Percentiles rank a stretch among this genome's conserved stretches.
Evolutionary conservation across 1,139 yeast species (phyloP).

Genomic region (Scheffersomyces stambukii): DNA sequence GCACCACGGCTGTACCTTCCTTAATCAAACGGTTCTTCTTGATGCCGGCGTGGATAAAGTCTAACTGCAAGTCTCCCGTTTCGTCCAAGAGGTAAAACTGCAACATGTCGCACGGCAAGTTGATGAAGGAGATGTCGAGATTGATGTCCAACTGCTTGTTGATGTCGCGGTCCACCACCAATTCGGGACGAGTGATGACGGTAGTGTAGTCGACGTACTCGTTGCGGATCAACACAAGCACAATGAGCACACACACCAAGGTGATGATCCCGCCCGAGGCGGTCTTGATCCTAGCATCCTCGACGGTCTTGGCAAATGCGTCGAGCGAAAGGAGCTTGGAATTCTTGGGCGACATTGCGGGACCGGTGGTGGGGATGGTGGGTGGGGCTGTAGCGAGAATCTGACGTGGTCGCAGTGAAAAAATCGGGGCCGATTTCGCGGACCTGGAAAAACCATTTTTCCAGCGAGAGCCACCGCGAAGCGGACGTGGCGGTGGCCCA

Average conservation of each 20-base stretch:
- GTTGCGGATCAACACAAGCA: slow-evolving; percentile 58
- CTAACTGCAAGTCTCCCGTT: slow-evolving; percentile 78
- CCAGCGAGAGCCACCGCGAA: no score
- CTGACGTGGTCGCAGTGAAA: slow-evolving; percentile 8
- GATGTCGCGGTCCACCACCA: slow-evolving; percentile 85
- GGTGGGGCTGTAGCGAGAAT: neutral
- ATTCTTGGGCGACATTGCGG: slow-evolving; percentile 15
- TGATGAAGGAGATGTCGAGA: slow-evolving; percentile 76
- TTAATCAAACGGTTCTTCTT: slow-evolving; percentile 59
- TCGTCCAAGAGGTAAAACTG: slow-evolving; percentile 62
- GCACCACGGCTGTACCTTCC: slow-evolving; percentile 16
- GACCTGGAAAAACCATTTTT: no score
- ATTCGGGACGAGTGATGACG: slow-evolving; percentile 69
- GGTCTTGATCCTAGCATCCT: slow-evolving; percentile 86
- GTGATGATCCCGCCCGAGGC: slow-evolving; percentile 89
- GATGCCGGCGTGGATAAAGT: slow-evolving; percentile 68
- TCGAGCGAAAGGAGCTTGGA: slow-evolving; percentile 66
- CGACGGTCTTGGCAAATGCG: slow-evolving; percentile 91
- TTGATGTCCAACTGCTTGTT: slow-evolving; percentile 73
- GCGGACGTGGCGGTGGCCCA: no score
- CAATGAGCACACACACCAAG: slow-evolving; percentile 58
- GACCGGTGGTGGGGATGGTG: neutral
- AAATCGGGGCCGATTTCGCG: no score
- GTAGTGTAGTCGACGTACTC: slow-evolving; percentile 75
- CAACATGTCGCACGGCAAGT: slow-evolving; percentile 72